A percentile compares a stretch with the other conserved stretches of the same genome.
phyloP scores from a whole-genome alignment of 23 red algal species.

The Gracilaria gracilis region DNA sequence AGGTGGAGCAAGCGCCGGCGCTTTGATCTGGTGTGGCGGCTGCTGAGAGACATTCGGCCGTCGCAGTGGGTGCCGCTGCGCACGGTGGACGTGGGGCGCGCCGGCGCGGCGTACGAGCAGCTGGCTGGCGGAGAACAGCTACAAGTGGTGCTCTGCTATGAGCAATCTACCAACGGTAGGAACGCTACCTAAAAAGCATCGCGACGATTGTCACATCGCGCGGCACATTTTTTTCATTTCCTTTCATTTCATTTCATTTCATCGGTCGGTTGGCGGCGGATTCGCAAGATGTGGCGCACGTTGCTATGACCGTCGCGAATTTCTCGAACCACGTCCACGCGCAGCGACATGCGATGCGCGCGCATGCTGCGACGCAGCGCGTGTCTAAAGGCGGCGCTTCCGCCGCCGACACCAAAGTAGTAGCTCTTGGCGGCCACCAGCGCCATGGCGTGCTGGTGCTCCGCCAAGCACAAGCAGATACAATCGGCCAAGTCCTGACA shows the following conservation, averaged over 20 bases:
- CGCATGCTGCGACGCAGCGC: not conserved
- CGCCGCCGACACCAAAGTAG: constrained; percentile 95
- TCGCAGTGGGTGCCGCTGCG: constrained; percentile 10
- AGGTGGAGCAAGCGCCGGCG: constrained; percentile 78
- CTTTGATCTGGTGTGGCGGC: constrained; percentile 68
- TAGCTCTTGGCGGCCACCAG: constrained; percentile 83
- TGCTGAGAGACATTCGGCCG: constrained; percentile 56
- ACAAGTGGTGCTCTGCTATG: constrained; percentile 44
- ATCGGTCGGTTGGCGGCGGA: too few species aligned
- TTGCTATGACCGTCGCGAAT: constrained; percentile 85
- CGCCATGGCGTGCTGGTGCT: constrained; percentile 44
- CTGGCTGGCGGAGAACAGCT: constrained; percentile 9
- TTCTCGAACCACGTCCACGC: constrained; percentile 42
- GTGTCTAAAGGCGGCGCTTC: constrained; percentile 52
- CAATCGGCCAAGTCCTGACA: constrained; percentile 45
- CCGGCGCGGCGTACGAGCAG: not conserved
- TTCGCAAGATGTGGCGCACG: constrained; percentile 71
- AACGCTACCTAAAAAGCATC: too few species aligned
- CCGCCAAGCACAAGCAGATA: constrained; percentile 21
- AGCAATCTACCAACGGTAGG: not conserved
- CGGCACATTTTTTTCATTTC: too few species aligned
- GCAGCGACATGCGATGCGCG: not conserved
- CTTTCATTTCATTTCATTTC: too few species aligned
- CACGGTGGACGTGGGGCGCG: not conserved
- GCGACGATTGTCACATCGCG: too few species aligned